Base-by-base conservation (phyloP, 2,329 filamentous ascomycete genomes). In the Plenodomus lindquistii region DNA sequence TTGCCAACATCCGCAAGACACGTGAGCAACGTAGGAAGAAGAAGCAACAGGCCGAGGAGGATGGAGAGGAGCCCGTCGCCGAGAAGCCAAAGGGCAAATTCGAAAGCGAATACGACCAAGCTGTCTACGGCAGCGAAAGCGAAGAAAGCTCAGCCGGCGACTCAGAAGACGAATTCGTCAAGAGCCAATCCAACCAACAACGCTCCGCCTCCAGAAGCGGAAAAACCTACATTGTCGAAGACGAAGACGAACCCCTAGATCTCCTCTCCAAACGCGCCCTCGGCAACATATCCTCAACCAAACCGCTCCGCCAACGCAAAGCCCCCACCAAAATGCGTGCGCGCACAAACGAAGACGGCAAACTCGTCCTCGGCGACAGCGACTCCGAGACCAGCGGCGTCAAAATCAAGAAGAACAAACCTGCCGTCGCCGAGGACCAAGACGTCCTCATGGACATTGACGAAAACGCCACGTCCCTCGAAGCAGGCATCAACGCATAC, bases 1-100 rank as follows among this genome's bases (percentile, higher is more conserved):
- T 99, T 35, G 82, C 86, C 66, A 97, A 97, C 67, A 97, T 99
- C 67, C 88, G 93, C 63, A 99, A 99, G 79, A 91, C 89, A 29
- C 89, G 91, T 71, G 93, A 97, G 73, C 84, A 93, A 55, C 86
- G 83, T 64, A 97, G 96, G 83, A 86, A 87, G 74, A 92, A 91
- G 81, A 96, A 91, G 81, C 88, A 82, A 60, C 84, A 80, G 21
- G 81, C 77, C 7, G 81, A 77, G 9, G 87, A 81, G 7, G 84
- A 82, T 2, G 81, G 79, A 0, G 80, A 79, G 1, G 77, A 59
- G 15, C 43, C 50, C 15, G 53, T 56, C 6, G 45, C 57, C 11
- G 62, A 72, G 67, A 78, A 54, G 50, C 61, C 75, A 46, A 81
- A 81, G 68, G 77, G 82, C 63, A 84, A 85, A 50, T 96, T 95